Evolutionary conservation across 2,329 filamentous ascomycete species (phyloP).

Genomic region (Cordyceps cicadae): DNA sequence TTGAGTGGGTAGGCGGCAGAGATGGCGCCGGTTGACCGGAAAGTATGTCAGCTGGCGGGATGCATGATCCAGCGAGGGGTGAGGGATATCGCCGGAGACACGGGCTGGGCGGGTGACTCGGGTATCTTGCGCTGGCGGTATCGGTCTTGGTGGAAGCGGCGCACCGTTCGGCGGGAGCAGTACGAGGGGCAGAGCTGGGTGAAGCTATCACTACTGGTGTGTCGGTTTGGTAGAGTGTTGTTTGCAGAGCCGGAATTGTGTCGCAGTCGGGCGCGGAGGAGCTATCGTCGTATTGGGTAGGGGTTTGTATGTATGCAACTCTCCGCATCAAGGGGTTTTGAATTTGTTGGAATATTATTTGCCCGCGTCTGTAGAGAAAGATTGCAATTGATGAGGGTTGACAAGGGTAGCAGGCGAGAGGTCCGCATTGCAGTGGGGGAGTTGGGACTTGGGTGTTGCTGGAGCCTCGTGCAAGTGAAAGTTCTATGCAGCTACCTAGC

Average conservation of each 20-base stretch:
- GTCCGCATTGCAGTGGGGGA: not conserved
- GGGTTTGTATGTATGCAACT: not conserved
- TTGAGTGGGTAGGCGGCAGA: not conserved
- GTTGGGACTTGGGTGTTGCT: not conserved
- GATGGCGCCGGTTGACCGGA: not conserved
- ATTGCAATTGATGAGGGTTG: not conserved
- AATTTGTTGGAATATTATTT: not conserved
- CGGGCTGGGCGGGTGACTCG: not conserved
- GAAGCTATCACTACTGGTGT: constrained; percentile 1
- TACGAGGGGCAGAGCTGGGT: not conserved
- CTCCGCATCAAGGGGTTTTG: not conserved
- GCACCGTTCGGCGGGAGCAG: not conserved
- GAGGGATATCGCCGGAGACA: not conserved
- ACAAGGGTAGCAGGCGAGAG: not conserved
- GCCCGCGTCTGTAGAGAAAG: not conserved
- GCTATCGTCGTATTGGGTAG: not conserved
- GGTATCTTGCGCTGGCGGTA: not conserved
- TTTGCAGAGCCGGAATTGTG: not conserved
- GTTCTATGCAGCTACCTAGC: not conserved
- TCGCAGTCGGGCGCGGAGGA: not conserved
- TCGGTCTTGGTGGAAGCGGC: not conserved
- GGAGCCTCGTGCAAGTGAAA: not conserved
- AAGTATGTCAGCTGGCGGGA: not conserved
- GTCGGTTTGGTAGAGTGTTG: not conserved
- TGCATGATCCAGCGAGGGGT: not conserved